Evolutionary conservation across 2,329 filamentous ascomycete genomes (phyloP), one percentile per base, ranked within the genome.

Genomic region (Calonectria naviculata): DNA sequence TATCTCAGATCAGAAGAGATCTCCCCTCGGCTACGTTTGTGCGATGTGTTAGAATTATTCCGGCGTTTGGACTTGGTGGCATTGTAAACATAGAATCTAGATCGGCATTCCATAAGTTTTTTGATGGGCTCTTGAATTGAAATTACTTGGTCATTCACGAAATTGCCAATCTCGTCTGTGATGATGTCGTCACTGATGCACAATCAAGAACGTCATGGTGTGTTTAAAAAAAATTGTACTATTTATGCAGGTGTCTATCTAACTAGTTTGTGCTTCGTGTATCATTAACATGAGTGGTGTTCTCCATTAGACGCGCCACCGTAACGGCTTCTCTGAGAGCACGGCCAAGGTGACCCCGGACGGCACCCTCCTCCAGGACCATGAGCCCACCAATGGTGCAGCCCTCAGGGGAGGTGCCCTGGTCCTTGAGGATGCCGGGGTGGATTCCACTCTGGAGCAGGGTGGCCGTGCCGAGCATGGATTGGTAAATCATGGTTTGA

Each of bases 331-430:
- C 86, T n/a, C 86, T 78, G 17, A 88, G 76, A 1, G 85, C 85
- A 21, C 81, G 80, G 0, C 83, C 83, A 38, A 85, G 74, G 63
- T 82, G 81, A 0, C 83, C 83, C 71, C 89, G 83, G 8, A 91
- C 84, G 0, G 84, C 85, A 6, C 86, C 87, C 72, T 92, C 89
- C 78, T 92, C 90, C 31, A 92, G 76, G n/a, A 88, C 87, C 81
- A 90, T 82, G 46, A 92, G 77, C 0, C 90, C 90, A 2, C 85
- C 88, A 67, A 91, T 90, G 0, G 90, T 91, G 75, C 89, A 91
- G 0, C 90, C 90, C 6, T 88, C 90, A 0, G 90, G 89, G 4
- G 89, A 90, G 1, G 84, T 87, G 0, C 90, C 89, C 79, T 90
- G 89, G 62, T 92, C 89, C 71, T 85, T 85, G 24, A 91, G 76